Conservation (phyloP, 257 asterid genomes). For the Ligustrum vulgare region DNA sequence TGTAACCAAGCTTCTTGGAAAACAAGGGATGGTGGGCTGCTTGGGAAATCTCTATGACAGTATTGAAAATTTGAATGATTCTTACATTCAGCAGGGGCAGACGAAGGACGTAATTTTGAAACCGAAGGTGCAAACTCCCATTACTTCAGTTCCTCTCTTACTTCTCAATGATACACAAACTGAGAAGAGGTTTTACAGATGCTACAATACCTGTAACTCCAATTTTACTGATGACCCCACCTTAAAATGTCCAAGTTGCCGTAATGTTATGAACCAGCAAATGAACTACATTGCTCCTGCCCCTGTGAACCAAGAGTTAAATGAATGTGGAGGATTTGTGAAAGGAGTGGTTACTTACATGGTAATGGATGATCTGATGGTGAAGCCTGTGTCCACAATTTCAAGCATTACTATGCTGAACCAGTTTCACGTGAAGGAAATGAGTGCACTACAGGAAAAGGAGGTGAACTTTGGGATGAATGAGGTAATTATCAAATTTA, state of each 20-base stretch:
- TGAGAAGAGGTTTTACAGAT: neutral
- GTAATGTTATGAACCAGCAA: too few species aligned
- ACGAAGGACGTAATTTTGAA: conserved; percentile 23
- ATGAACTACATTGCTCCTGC: neutral
- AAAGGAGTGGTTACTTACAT: conserved; percentile 25
- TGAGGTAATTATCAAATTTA: conserved; percentile 17
- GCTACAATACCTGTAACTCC: too few species aligned
- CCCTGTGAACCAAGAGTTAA: neutral
- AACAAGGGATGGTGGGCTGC: too few species aligned
- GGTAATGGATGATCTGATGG: conserved; percentile 38
- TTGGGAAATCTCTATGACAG: too few species aligned
- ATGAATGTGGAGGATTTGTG: conserved; percentile 17
- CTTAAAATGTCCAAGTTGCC: too few species aligned
- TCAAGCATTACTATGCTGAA: conserved; percentile 24
- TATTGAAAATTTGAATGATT: conserved; percentile 14
- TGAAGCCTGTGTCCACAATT: conserved; percentile 33
- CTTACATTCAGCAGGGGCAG: conserved; percentile 14
- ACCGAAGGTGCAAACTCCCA: neutral
- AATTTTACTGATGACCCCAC: too few species aligned
- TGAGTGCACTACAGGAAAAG: neutral
- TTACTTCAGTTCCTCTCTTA: conserved; percentile 8
- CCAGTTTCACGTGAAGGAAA: conserved; percentile 21
- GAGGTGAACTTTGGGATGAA: conserved; percentile 22
- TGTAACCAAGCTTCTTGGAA: too few species aligned
- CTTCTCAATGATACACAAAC: neutral